Conservation (phyloP, 2,329 filamentous ascomycete genomes). For the Beauveria pseudobassiana region DNA sequence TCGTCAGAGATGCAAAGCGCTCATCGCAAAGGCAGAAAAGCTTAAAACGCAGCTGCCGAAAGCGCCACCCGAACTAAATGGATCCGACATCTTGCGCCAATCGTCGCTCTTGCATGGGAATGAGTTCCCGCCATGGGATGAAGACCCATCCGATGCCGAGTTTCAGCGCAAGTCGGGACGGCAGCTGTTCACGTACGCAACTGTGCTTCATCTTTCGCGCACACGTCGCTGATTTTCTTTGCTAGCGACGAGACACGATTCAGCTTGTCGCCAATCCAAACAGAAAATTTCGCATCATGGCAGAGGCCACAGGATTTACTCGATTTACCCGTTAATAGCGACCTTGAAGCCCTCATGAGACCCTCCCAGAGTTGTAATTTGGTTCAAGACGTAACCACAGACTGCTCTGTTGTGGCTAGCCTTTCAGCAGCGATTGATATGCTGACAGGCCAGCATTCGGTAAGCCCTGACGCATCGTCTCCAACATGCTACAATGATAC, state of each 20-base stretch:
- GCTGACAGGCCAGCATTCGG: slow-evolving; percentile 60
- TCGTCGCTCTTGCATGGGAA: slow-evolving; percentile 76
- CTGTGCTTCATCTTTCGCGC: slow-evolving; percentile 12
- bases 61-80: not conserved
- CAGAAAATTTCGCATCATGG: slow-evolving; percentile 75
- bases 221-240: not conserved
- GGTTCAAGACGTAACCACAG: slow-evolving; percentile 90
- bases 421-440: slow-evolving; percentile 73
- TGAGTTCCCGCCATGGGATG: slow-evolving; percentile 80
- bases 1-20: slow-evolving; percentile 58
- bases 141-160: slow-evolving; percentile 48
- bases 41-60: slow-evolving; percentile 49
- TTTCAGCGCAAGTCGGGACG: slow-evolving; percentile 50
- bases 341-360: slow-evolving; percentile 44
- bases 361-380: slow-evolving; percentile 61
- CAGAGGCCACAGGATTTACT: slow-evolving; percentile 65
- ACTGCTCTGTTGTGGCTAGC: slow-evolving; percentile 95
- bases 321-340: slow-evolving; percentile 24
- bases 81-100: slow-evolving; percentile 53
- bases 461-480: slow-evolving; percentile 27
- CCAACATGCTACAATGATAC: not conserved
- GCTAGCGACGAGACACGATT: slow-evolving; percentile 61
- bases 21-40: slow-evolving; percentile 65
- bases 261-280: slow-evolving; percentile 66
- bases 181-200: slow-evolving; percentile 54